Evolutionary conservation across 768 basidiomycete genomes (phyloP), one percentile per base, ranked within the genome.

Genomic region (Xerocomellus intermedius): DNA sequence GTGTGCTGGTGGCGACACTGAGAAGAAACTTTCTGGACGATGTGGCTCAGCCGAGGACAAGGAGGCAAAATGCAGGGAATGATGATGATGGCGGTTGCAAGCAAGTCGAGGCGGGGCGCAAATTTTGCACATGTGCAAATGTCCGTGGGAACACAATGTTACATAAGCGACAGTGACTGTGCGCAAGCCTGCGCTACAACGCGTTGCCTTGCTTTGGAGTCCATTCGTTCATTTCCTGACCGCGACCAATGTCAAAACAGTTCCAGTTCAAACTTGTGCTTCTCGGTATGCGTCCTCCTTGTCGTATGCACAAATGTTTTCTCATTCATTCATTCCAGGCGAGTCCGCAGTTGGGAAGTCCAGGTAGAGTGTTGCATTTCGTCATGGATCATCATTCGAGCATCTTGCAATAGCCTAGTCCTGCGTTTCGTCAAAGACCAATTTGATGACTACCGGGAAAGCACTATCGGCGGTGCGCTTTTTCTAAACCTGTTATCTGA

Each of bases 261-360:
- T 90, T 82, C 63, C 91, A 93, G 74, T 97, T 96, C 79, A 98
- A 98, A 73, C 89, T 98, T 62, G 96, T 98, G 59, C 83, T 98
- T 43, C 84, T 98, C 58, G 97, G 97, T 91, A 57, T 60, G 76
- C 14, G 19, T 33, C 30, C 1, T 13, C 4, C n/a, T 21, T 10
- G 5, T 43, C 14, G 2, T 10, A 4, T 39, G 3, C n/a, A 3
- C 9, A 6, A 33, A 8, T 16, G 0, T 35, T 14, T n/a, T 26
- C 59, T 63, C 35, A 68, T 59, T 12, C 56, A 24, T 42, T 54
- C 13, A 32, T 26, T 45, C 39, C 67, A 97, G 94, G 95, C 65
- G 95, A 98, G 78, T 94, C 91, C 38, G 96, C 97, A 42, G 97
- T 99, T 47, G 97, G 97, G 49, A 99, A 99, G 80, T 92, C 89